Conservation (phyloP, 495 filamentous ascomycete genomes). For the Hypoxylon intermedium region DNA sequence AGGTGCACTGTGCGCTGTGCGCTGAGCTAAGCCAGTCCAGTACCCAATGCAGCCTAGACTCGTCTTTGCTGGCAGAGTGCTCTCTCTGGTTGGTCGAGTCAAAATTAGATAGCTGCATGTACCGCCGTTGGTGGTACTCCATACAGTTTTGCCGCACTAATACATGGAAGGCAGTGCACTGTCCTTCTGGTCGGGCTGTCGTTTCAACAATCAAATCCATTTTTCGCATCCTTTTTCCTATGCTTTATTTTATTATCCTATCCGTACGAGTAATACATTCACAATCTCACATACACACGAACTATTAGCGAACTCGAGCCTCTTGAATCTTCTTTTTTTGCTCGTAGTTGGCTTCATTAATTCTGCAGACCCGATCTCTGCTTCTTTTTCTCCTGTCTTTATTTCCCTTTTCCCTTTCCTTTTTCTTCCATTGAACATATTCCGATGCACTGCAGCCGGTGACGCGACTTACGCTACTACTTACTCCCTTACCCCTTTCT, state of each 20-base stretch:
- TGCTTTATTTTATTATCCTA: constrained; percentile 29
- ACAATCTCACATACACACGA: constrained; percentile 18
- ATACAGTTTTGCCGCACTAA: constrained; percentile 9
- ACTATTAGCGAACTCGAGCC: constrained; percentile 31
- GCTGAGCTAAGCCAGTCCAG: neutral
- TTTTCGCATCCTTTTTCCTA: constrained; percentile 31
- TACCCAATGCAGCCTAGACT: constrained; percentile 3
- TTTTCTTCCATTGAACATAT: constrained; percentile 40
- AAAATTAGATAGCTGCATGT: constrained; percentile 10
- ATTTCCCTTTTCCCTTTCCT: constrained; percentile 13
- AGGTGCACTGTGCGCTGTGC: too few relatives aligned
- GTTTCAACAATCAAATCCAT: constrained; percentile 37
- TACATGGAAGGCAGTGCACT: constrained; percentile 21
- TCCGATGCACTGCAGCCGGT: constrained; percentile 37
- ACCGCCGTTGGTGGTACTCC: constrained; percentile 1
- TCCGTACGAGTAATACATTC: constrained; percentile 21
- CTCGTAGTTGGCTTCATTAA: constrained; percentile 29
- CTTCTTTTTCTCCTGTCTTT: constrained; percentile 19
- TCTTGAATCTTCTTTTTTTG: constrained; percentile 32
- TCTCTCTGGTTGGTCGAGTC: constrained; percentile 7
- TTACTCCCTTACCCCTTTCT: constrained; percentile 34
- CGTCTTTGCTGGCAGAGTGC: neutral
- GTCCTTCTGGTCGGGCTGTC: constrained; percentile 10
- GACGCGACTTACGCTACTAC: constrained; percentile 32
- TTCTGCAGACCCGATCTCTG: constrained; percentile 30